Percentiles rank a stretch among this genome's conserved stretches.
phyloP scores from a whole-genome alignment of 164 flowering plant species.

The Chloranthus sessilifolius region DNA sequence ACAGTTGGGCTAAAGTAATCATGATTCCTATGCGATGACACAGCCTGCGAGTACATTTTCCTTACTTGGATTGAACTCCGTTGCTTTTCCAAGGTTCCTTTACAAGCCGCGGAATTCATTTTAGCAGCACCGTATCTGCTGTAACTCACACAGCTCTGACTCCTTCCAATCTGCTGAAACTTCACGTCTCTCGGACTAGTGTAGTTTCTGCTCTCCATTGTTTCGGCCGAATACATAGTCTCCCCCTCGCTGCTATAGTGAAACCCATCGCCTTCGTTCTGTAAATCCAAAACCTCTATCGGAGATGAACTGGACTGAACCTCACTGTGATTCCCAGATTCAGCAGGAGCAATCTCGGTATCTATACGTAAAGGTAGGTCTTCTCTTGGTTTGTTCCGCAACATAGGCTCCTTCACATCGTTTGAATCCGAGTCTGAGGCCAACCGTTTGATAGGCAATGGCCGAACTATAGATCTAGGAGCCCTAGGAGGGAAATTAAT shows the following conservation, averaged over 20 bases:
- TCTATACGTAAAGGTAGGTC: constrained; percentile 20
- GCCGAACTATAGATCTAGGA: constrained; percentile 25
- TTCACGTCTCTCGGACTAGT: constrained; percentile 62
- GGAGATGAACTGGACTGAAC: constrained; percentile 70
- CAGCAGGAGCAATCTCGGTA: constrained; percentile 48
- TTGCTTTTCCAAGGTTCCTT: constrained; percentile 47
- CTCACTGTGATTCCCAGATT: constrained; percentile 58
- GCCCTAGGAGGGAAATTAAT: constrained; percentile 81
- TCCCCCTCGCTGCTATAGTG: constrained; percentile 76
- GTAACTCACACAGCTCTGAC: constrained; percentile 88
- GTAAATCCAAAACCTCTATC: constrained; percentile 25
- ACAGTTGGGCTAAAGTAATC: constrained; percentile 86
- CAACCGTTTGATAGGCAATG: constrained; percentile 25
- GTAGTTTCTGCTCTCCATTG: constrained; percentile 91
- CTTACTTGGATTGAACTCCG: constrained; percentile 55
- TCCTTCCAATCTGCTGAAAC: constrained; percentile 76
- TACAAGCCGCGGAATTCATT: constrained; percentile 37
- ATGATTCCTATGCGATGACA: constrained; percentile 66
- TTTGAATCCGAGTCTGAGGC: constrained; percentile 35
- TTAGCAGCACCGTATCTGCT: constrained; percentile 64
- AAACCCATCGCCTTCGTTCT: constrained; percentile 24
- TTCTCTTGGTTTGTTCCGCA: constrained; percentile 16
- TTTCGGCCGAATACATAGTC: constrained; percentile 97
- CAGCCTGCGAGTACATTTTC: constrained; percentile 69
- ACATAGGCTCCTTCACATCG: constrained; percentile 21